Evolutionary conservation across 176 grass and related monocot genomes (phyloP).

Genomic region (Oryza coarctata): DNA sequence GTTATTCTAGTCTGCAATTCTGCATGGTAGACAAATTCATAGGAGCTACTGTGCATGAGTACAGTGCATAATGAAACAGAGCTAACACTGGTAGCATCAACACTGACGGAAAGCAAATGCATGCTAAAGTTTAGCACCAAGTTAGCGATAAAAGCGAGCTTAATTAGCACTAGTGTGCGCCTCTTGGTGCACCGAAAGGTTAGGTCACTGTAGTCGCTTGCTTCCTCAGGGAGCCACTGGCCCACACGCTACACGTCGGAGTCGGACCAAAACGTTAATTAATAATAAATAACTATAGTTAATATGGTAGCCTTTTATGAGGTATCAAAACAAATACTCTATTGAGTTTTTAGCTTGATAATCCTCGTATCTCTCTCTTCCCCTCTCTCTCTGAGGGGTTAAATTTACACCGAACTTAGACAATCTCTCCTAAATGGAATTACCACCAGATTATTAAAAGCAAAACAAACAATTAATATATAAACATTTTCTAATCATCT

Average conservation of each 20-base stretch:
- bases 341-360: too few relatives aligned
- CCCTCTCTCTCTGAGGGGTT: too few relatives aligned
- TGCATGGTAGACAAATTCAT: too few relatives aligned
- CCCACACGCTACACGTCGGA: neutral
- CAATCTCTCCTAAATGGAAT: neutral
- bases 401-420: too few relatives aligned
- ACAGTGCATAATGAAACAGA: neutral
- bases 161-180: neutral
- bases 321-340: too few relatives aligned
- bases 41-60: neutral
- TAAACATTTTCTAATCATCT: neutral
- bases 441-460: neutral
- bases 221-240: neutral
- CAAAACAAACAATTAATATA: neutral
- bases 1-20: too few relatives aligned
- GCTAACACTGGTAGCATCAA: neutral
- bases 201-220: neutral
- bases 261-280: too few relatives aligned
- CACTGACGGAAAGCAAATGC: neutral
- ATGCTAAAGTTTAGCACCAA: neutral
- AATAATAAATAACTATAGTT: too few relatives aligned
- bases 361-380: too few relatives aligned
- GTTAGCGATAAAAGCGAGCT: neutral
- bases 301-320: too few relatives aligned
- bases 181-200: neutral